phyloP scores from a whole-genome alignment of 2,329 filamentous ascomycete species.

The Hypoxylon sp. region DNA sequence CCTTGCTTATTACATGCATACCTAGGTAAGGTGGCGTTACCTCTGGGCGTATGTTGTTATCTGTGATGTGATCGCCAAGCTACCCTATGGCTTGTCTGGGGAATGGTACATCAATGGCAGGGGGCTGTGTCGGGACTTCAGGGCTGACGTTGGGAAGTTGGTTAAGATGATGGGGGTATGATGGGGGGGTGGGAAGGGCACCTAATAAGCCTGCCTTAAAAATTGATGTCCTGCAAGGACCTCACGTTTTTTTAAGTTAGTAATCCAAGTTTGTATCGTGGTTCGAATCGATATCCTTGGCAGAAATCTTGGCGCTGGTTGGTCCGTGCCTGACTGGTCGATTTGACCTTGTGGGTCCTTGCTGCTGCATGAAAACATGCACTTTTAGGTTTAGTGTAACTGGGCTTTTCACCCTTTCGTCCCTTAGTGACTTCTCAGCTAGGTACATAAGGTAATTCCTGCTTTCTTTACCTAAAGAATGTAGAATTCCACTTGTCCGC shows the following conservation, averaged over 20 bases:
- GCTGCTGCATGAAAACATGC: constrained; percentile 38
- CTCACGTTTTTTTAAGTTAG: constrained; percentile 47
- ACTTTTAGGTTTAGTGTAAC: constrained; percentile 38
- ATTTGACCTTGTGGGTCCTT: constrained; percentile 33
- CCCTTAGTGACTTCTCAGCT: constrained; percentile 13
- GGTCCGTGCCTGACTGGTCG: constrained; percentile 47
- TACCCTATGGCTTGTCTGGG: constrained; percentile 31
- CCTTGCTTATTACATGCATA: constrained; percentile 34
- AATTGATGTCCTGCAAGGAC: constrained; percentile 45
- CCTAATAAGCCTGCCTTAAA: neutral
- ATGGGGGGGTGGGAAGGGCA: constrained; percentile 11
- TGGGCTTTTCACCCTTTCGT: constrained; percentile 28
- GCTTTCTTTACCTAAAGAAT: constrained; percentile 12
- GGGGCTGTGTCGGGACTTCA: constrained; percentile 29
- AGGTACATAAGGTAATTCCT: constrained; percentile 6
- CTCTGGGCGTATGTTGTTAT: neutral
- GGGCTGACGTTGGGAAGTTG: constrained; percentile 19
- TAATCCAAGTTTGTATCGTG: constrained; percentile 45
- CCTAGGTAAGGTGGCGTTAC: constrained; percentile 1
- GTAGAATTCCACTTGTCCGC: constrained; percentile 7
- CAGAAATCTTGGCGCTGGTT: constrained; percentile 47
- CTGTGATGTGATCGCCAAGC: constrained; percentile 32
- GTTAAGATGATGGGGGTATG: constrained; percentile 9
- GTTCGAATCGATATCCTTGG: constrained; percentile 49
- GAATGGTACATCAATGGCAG: constrained; percentile 31